phyloP scores from a whole-genome alignment of 2,329 filamentous ascomycete genomes.

The Fusarium mundagurra region DNA sequence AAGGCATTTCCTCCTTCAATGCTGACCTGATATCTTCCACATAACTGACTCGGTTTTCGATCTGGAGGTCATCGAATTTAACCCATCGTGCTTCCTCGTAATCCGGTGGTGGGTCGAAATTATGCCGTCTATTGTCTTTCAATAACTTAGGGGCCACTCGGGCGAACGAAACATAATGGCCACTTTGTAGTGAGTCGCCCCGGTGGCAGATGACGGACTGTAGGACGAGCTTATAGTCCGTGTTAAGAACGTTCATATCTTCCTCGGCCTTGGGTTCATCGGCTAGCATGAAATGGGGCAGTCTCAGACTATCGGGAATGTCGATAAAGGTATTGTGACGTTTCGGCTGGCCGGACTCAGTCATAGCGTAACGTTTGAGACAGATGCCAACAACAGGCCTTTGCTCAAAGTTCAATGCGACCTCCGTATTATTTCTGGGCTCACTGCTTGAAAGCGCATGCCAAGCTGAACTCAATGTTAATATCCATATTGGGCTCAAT shows the following conservation, averaged over 20 bases:
- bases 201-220: slow-evolving; percentile 94
- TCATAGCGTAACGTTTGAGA: slow-evolving; percentile 85
- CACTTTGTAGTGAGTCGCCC: slow-evolving; percentile 84
- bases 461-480: slow-evolving; percentile 73
- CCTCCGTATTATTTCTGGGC: slow-evolving; percentile 75
- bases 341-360: slow-evolving; percentile 72
- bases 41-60: slow-evolving; percentile 73
- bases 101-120: slow-evolving; percentile 67
- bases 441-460: slow-evolving; percentile 71
- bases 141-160: slow-evolving; percentile 73
- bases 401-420: slow-evolving; percentile 87
- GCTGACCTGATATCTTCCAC: slow-evolving; percentile 82
- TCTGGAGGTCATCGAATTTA: slow-evolving; percentile 86
- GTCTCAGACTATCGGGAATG: slow-evolving; percentile 81
- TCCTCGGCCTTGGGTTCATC: slow-evolving; percentile 74
- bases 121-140: slow-evolving; percentile 67
- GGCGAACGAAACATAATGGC: slow-evolving; percentile 90
- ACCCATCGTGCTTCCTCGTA: slow-evolving; percentile 85
- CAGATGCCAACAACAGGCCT: slow-evolving; percentile 92
- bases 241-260: slow-evolving; percentile 71
- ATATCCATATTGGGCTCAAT: slow-evolving; percentile 26
- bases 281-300: slow-evolving; percentile 87
- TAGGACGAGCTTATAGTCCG: slow-evolving; percentile 92
- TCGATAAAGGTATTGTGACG: slow-evolving; percentile 87
- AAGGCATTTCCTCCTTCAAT: slow-evolving; percentile 88